Conservation (phyloP, 2,329 filamentous ascomycete genomes). For the Beauveria varroae region DNA sequence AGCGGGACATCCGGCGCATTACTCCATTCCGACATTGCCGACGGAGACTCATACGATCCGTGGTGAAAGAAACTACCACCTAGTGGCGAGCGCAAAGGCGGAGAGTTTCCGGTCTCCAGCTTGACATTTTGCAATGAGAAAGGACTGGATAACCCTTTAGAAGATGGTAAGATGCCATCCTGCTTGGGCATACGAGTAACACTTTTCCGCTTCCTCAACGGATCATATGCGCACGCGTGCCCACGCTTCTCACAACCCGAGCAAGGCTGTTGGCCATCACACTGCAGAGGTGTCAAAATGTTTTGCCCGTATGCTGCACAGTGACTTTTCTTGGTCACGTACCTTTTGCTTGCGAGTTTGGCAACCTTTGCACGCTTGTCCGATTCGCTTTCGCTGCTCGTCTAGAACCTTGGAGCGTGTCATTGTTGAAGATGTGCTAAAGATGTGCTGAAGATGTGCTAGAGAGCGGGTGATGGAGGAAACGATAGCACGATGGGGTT, state of each 20-base stretch:
- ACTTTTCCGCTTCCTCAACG: slow-evolving; percentile 15
- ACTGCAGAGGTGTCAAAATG: slow-evolving; percentile 30
- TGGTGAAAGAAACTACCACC: background rate
- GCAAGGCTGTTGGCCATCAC: slow-evolving; percentile 51
- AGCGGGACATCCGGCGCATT: background rate
- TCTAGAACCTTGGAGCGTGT: slow-evolving; percentile 47
- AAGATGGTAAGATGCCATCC: background rate
- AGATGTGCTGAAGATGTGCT: no score
- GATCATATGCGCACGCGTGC: slow-evolving; percentile 34
- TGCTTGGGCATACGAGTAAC: background rate
- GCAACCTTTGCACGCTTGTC: slow-evolving; percentile 57
- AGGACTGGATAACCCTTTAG: background rate
- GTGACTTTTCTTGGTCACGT: slow-evolving; percentile 18
- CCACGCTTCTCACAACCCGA: slow-evolving; percentile 49
- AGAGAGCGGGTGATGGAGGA: background rate
- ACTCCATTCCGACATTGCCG: background rate
- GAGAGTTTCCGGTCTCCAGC: background rate
- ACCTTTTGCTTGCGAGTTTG: slow-evolving; percentile 63
- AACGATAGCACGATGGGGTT: background rate
- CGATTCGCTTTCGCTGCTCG: slow-evolving; percentile 55
- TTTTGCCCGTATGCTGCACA: background rate
- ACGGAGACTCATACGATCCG: background rate
- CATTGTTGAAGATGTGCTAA: slow-evolving; percentile 25
- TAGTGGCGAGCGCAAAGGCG: background rate
- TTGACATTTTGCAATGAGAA: background rate